phyloP scores from a whole-genome alignment of 2,329 filamentous ascomycete genomes.

The Dactylellina parvicollis region DNA sequence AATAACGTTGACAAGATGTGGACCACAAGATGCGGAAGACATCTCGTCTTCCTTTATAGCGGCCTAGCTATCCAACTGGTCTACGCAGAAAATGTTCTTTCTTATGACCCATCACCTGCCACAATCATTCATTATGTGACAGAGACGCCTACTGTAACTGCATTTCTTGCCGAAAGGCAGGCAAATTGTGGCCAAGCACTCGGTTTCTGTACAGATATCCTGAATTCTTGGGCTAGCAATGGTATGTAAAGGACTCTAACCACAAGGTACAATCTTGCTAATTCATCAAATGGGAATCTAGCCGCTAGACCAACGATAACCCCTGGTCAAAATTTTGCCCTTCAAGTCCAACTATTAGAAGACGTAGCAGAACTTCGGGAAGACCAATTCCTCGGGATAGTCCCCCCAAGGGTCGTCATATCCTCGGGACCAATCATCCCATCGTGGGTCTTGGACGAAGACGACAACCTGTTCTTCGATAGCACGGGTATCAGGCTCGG shows the following conservation, averaged over 20 bases:
- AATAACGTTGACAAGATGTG: too few species aligned
- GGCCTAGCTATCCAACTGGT: not conserved
- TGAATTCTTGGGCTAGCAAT: constrained; percentile 5
- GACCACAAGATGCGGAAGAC: too few species aligned
- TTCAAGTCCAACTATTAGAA: constrained; percentile 8
- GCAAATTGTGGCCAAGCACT: not conserved
- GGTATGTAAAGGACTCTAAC: not conserved
- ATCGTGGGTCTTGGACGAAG: constrained; percentile 22
- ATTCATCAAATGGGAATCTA: not conserved
- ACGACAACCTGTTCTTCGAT: constrained; percentile 23
- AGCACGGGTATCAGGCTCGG: constrained; percentile 28
- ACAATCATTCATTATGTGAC: constrained; percentile 16
- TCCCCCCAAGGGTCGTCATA: not conserved
- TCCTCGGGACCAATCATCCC: constrained; percentile 11
- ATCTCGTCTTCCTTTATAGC: too few species aligned
- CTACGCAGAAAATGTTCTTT: not conserved
- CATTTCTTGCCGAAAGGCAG: constrained; percentile 24
- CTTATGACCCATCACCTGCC: not conserved
- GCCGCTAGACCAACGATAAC: not conserved
- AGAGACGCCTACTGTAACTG: constrained; percentile 16
- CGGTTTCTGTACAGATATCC: constrained; percentile 13
- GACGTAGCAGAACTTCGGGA: not conserved
- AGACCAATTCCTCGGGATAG: constrained; percentile 24
- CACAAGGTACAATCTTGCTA: too few species aligned
- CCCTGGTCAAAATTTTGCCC: constrained; percentile 16